Conservation (phyloP, 2,329 filamentous ascomycete species). For the Monosporascus sp. region DNA sequence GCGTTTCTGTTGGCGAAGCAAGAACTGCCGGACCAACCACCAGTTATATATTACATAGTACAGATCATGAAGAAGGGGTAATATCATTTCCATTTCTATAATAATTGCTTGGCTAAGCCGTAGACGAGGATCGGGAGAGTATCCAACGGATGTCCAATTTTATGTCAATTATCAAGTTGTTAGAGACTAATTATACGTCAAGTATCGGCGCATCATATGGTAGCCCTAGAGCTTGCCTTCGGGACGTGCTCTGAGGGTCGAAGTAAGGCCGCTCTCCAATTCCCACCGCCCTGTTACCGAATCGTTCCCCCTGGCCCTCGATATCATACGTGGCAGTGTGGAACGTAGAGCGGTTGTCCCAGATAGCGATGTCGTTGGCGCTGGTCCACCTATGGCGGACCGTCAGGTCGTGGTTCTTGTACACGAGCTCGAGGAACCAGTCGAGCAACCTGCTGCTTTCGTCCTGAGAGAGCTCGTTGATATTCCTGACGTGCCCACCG, state of each 20-base stretch:
- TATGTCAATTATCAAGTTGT: too few relatives aligned
- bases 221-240: slow-evolving; percentile 32
- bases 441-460: slow-evolving; percentile 47
- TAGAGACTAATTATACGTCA: background rate
- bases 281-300: slow-evolving; percentile 41
- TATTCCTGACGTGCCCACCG: slow-evolving; percentile 34
- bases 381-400: slow-evolving; percentile 48
- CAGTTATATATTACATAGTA: too few relatives aligned
- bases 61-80: too few relatives aligned
- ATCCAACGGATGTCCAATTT: too few relatives aligned
- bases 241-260: slow-evolving; percentile 37
- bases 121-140: too few relatives aligned
- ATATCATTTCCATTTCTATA: too few relatives aligned
- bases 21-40: too few relatives aligned
- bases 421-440: slow-evolving; percentile 44
- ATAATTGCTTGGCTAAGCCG: too few relatives aligned
- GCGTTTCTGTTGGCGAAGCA: too few relatives aligned
- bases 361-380: slow-evolving; percentile 54
- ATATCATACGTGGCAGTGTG: slow-evolving; percentile 50
- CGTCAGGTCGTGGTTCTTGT: slow-evolving; percentile 53
- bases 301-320: slow-evolving; percentile 27
- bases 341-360: slow-evolving; percentile 56
- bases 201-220: background rate
- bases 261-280: slow-evolving; percentile 44
- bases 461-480: slow-evolving; percentile 49